Evolutionary conservation across 2,329 filamentous ascomycete genomes (phyloP).

Genomic region (Thelonectria discophora): DNA sequence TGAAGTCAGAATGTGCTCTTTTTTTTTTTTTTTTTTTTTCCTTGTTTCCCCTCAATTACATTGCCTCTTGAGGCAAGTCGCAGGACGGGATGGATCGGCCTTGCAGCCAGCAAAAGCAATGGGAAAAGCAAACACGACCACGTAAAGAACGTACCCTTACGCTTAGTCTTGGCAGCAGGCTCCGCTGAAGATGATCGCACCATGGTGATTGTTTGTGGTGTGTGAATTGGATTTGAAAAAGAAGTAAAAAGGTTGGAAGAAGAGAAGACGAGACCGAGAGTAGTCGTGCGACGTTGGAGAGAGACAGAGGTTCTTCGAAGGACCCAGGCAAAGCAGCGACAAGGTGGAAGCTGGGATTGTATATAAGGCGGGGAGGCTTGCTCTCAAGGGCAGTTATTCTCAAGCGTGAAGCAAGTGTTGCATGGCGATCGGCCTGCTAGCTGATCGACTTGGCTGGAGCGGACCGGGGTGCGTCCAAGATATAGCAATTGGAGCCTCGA

Average conservation of each 20-base stretch:
- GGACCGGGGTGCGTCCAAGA: constrained; percentile 28
- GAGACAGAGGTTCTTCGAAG: constrained; percentile 14
- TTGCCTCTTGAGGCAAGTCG: constrained; percentile 3
- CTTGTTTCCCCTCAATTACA: not conserved
- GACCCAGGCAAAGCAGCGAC: constrained; percentile 17
- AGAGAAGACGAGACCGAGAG: constrained; percentile 3
- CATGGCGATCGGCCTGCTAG: constrained; percentile 41
- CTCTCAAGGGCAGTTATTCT: constrained; percentile 3
- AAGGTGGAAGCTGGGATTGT: constrained; percentile 14
- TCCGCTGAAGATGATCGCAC: constrained; percentile 55
- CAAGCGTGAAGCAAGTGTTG: constrained; percentile 40
- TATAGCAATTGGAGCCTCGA: constrained; percentile 26
- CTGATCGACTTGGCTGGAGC: constrained; percentile 35
- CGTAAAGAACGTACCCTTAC: constrained; percentile 52
- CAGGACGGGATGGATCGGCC: constrained; percentile 1
- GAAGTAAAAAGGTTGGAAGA: not conserved
- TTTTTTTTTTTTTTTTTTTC: too few relatives aligned
- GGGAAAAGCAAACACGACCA: constrained; percentile 4
- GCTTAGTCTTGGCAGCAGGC: constrained; percentile 55
- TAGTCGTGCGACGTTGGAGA: constrained; percentile 1
- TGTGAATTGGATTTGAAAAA: constrained; percentile 1
- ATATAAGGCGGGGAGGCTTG: constrained; percentile 15
- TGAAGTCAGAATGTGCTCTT: constrained; percentile 1
- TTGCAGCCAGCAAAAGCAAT: constrained; percentile 10
- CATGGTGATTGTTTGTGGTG: constrained; percentile 45